These are phyloP conservation scores for Cicer arietinum DNA, from an alignment of 306 rosid genomes.

Conservation along the genomic window DNA sequence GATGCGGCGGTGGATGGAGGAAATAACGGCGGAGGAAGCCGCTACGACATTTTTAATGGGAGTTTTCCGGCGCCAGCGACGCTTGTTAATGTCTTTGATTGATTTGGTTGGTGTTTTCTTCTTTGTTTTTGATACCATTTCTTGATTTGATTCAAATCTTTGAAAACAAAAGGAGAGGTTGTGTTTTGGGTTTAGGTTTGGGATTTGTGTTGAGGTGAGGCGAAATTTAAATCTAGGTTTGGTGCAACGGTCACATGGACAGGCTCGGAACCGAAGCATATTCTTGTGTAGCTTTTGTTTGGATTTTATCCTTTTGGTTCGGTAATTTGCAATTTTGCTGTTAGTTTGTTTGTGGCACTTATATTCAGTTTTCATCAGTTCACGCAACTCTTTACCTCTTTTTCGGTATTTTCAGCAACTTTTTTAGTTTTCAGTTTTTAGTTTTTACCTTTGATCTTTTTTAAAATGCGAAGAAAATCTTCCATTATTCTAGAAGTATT, in stretches of 20 bases:
- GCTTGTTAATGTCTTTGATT: conserved; percentile 53
- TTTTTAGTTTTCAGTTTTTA: no score
- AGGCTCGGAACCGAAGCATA: conserved; percentile 72
- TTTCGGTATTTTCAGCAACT: no score
- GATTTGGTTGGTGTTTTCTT: conserved; percentile 64
- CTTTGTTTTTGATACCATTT: conserved; percentile 78
- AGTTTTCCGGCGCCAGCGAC: conserved; percentile 65
- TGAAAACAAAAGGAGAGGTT: not conserved
- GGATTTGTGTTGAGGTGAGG: not conserved
- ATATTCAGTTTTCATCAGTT: no score
- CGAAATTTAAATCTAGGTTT: conserved; percentile 59
- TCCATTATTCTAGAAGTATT: no score
- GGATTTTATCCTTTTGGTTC: not conserved
- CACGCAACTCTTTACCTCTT: no score
- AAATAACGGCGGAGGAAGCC: conserved; percentile 60
- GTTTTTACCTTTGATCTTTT: no score
- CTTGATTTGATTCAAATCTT: not conserved
- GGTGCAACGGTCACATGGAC: conserved; percentile 74
- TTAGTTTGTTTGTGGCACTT: not conserved
- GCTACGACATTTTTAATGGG: conserved; percentile 56
- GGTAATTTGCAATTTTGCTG: not conserved
- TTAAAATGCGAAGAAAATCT: no score
- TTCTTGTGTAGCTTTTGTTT: not conserved
- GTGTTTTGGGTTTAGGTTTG: not conserved
- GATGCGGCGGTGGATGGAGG: conserved; percentile 80